A percentile compares a stretch with the other conserved stretches of the same genome.
Conservation (phyloP, 805 yeast genomes). For the Kluyveromyces nonfermentans region DNA sequence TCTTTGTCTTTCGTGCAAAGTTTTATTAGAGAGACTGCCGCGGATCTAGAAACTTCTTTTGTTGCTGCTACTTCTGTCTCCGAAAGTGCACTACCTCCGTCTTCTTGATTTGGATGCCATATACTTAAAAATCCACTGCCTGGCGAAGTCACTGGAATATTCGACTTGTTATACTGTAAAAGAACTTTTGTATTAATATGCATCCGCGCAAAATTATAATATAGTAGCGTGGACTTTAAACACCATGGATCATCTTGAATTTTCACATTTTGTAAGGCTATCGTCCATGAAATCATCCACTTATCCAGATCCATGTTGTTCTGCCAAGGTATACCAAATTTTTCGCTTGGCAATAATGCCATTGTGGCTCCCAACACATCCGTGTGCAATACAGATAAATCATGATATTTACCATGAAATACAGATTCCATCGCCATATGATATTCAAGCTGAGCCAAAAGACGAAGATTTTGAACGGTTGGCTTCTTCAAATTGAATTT, state of each 20-base stretch:
- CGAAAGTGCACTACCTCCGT: not conserved
- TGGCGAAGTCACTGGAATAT: not conserved
- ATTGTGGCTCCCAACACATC: slow-evolving; percentile 26
- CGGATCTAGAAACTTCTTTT: slow-evolving; percentile 43
- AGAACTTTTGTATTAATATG: slow-evolving; percentile 41
- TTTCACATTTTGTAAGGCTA: slow-evolving; percentile 49
- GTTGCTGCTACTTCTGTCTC: slow-evolving; percentile 9
- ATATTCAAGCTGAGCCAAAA: slow-evolving; percentile 63
- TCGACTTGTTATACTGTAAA: slow-evolving; percentile 9
- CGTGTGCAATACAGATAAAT: not conserved
- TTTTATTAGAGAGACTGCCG: slow-evolving; percentile 55
- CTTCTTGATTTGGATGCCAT: slow-evolving; percentile 7
- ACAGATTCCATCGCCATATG: slow-evolving; percentile 54
- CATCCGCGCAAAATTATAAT: slow-evolving; percentile 69
- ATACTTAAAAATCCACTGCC: slow-evolving; percentile 1
- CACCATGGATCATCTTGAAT: slow-evolving; percentile 47
- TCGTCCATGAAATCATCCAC: slow-evolving; percentile 80
- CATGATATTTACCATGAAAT: slow-evolving; percentile 34
- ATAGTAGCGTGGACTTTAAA: slow-evolving; percentile 57
- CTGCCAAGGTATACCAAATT: slow-evolving; percentile 60
- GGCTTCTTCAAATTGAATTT: slow-evolving; percentile 11
- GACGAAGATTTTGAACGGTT: slow-evolving; percentile 40
- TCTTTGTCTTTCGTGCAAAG: slow-evolving; percentile 52
- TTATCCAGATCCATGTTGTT: slow-evolving; percentile 58
- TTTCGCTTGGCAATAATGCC: slow-evolving; percentile 41